Base-by-base conservation (phyloP, 2,329 filamentous ascomycete genomes). In the Colletotrichum abscissum region DNA sequence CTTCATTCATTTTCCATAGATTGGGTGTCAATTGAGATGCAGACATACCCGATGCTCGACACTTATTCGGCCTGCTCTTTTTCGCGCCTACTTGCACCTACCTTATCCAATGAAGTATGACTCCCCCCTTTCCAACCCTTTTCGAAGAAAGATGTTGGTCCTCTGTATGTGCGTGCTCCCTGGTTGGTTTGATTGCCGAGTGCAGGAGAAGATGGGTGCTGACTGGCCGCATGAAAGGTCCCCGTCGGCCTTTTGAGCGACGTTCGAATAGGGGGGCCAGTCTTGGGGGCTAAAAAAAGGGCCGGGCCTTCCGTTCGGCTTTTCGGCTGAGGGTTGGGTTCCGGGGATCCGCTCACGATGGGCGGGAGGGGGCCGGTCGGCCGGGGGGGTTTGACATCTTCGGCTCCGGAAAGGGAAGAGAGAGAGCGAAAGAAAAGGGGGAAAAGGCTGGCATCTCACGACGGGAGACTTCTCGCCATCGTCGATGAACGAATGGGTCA, bases 101-200 rank as follows among this genome's bases (percentile, higher is more conserved):
- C 30, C 3, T 33, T 42, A 12, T 42, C 38, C 38, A 46, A 46
- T 46, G 14, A 46, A 46, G 19, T 7, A n/a, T 19, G 8, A 19
- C 9, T 19, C 16, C 19, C 19, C 19, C 16, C 8, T 46, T 46
- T 46, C 19, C 19, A 8, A 19, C 42, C 42, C 16, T 7, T 46
- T n/a, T 8, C 14, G 19, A n/a, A 46, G 19, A 46, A 6, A 46
- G 19, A 42, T 7, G 42, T 4, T n/a, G 42, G 42, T 46, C 19
- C 42, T 46, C 30, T 4, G 30, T 33, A 9, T 33, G 30, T 33
- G 30, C 30, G 8, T 33, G 30, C 8, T 33, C 42, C 19, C 46
- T 72, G 66, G 59, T 72, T 69, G 69, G 66, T 4, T 64, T 30
- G 54, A 69, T 69, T 69, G 66, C 59, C 59, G 69, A 64, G 69